A percentile compares a stretch with the other conserved stretches of the same genome.
phyloP scores from a whole-genome alignment of 2,329 filamentous ascomycete species.

The Triangularia setosa region DNA sequence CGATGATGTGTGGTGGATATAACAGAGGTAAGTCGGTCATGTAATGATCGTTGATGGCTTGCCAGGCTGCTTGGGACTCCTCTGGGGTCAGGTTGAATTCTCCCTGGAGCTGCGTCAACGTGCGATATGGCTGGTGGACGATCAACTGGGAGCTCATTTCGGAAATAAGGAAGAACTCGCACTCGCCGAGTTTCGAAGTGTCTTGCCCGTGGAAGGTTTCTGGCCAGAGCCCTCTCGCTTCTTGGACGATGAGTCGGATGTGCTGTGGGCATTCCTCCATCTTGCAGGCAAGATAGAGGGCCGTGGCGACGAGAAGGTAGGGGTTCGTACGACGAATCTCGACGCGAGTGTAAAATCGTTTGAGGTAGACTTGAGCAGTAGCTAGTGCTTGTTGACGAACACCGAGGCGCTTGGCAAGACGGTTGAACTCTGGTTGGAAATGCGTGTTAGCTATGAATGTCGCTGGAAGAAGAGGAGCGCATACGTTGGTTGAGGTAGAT shows the following conservation, averaged over 20 bases:
- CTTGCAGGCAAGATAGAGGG: slow-evolving; percentile 92
- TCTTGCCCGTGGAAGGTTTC: slow-evolving; percentile 70
- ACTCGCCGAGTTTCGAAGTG: slow-evolving; percentile 82
- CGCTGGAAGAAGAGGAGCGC: slow-evolving; percentile 30
- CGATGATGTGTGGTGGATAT: slow-evolving; percentile 80
- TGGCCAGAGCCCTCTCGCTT: slow-evolving; percentile 82
- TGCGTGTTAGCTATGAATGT: background rate
- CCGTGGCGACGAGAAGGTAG: slow-evolving; percentile 87
- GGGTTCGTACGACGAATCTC: slow-evolving; percentile 91
- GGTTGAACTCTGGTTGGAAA: slow-evolving; percentile 62
- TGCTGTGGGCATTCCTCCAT: slow-evolving; percentile 98
- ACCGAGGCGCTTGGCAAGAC: slow-evolving; percentile 77
- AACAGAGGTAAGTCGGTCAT: slow-evolving; percentile 87
- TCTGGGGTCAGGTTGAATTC: slow-evolving; percentile 72
- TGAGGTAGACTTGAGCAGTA: slow-evolving; percentile 91
- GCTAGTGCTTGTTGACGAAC: slow-evolving; percentile 89
- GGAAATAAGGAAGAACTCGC: slow-evolving; percentile 87
- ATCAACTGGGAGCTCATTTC: slow-evolving; percentile 89
- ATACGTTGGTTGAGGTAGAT: slow-evolving; percentile 90
- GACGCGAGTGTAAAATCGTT: slow-evolving; percentile 86
- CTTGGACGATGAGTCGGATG: slow-evolving; percentile 82
- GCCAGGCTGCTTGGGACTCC: slow-evolving; percentile 72
- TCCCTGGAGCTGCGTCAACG: slow-evolving; percentile 65
- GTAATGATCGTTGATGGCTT: slow-evolving; percentile 87
- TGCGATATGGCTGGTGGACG: slow-evolving; percentile 85